A percentile compares a stretch with the other conserved stretches of the same genome.
Conservation (phyloP, 208 protist species). For the Trypanosoma caninum region DNA sequence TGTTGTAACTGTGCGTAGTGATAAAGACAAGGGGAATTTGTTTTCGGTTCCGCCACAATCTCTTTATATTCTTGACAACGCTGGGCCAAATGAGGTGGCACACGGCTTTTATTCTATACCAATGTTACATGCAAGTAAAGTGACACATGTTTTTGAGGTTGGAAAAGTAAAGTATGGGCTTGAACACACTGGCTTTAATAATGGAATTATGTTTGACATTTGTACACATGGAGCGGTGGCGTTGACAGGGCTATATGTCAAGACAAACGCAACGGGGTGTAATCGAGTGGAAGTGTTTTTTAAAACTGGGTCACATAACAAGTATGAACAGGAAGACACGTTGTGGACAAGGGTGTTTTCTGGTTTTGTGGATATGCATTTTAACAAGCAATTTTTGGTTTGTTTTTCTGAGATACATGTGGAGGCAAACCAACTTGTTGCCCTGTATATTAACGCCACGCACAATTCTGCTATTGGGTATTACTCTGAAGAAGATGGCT, state of each 20-base stretch:
- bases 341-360: slow-evolving; percentile 75
- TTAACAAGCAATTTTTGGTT: slow-evolving; percentile 57
- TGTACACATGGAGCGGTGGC: slow-evolving; percentile 63
- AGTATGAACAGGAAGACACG: slow-evolving; percentile 48
- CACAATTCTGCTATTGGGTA: slow-evolving; percentile 88
- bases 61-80: slow-evolving; percentile 77
- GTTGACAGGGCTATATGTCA: slow-evolving; percentile 61
- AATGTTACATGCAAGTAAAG: slow-evolving; percentile 45
- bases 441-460: slow-evolving; percentile 87
- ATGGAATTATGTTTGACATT: slow-evolving; percentile 91
- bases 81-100: slow-evolving; percentile 39
- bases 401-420: slow-evolving; percentile 54
- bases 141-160: slow-evolving; percentile 79
- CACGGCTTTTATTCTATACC: slow-evolving; percentile 58
- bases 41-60: slow-evolving; percentile 45
- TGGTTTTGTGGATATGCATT: slow-evolving; percentile 71
- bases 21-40: slow-evolving; percentile 49
- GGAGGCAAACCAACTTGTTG: slow-evolving; percentile 62
- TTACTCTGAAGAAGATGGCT: slow-evolving; percentile 82
- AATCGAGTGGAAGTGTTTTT: slow-evolving; percentile 85
- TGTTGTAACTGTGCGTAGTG: slow-evolving; percentile 52
- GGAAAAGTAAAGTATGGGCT: slow-evolving; percentile 71
- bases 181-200: slow-evolving; percentile 74
- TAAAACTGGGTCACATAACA: slow-evolving; percentile 67
- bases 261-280: slow-evolving; percentile 67